Conservation (phyloP, 1,284 basidiomycete species). For the Singerocomus rubriflavus region DNA sequence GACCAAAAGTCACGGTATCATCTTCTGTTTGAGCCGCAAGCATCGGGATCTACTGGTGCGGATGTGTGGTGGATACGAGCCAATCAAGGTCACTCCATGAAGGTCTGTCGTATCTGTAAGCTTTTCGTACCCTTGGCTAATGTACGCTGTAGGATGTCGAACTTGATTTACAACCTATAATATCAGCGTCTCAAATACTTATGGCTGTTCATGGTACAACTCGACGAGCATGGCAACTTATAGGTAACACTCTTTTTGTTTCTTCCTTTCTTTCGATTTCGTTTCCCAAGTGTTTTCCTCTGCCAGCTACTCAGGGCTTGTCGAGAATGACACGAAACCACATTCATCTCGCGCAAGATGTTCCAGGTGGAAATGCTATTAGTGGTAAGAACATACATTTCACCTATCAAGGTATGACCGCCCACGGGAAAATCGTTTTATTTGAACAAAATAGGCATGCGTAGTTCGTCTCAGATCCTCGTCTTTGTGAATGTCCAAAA, state of each 20-base stretch:
- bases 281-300: neutral
- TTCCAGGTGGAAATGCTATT: constrained; percentile 59
- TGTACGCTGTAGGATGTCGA: constrained; percentile 49
- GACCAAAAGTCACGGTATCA: constrained; percentile 81
- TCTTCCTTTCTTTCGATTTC: neutral
- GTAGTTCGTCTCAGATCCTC: constrained; percentile 65
- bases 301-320: constrained; percentile 62
- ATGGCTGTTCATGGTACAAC: constrained; percentile 81
- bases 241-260: constrained; percentile 38
- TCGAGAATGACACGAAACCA: constrained; percentile 87
- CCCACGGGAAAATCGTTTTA: neutral
- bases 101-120: constrained; percentile 41
- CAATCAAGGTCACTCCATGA: constrained; percentile 90
- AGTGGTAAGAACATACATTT: constrained; percentile 55
- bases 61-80: constrained; percentile 84
- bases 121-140: neutral
- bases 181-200: constrained; percentile 60
- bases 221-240: constrained; percentile 63
- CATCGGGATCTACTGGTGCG: constrained; percentile 28
- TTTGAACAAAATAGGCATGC: constrained; percentile 59
- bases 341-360: constrained; percentile 81
- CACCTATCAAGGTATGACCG: neutral
- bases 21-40: constrained; percentile 58
- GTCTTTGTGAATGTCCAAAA: constrained; percentile 73
- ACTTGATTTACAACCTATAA: constrained; percentile 65